Base-by-base conservation (phyloP, 176 grass and related monocot species). In the Leersia perrieri region DNA sequence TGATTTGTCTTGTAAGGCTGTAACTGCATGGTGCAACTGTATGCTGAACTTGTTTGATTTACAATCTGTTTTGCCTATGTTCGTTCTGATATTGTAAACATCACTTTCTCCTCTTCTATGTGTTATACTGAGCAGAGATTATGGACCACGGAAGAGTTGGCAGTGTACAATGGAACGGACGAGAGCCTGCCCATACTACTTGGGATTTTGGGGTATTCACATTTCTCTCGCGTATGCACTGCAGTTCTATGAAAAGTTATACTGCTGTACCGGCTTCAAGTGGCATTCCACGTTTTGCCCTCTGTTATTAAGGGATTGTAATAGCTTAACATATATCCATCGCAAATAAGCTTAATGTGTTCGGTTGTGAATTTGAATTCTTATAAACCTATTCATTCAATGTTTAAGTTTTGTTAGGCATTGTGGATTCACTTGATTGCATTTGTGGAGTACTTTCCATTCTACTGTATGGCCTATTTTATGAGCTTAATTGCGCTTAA, bases 171-270 rank as follows among this genome's bases (percentile, higher is more conserved):
- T 39, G 95, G 95, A 76, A 95, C 90, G 0, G 79, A 87, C 51
- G 95, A 88, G 45, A 71, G 55, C 28, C 74, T 95, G 53, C 92
- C 95, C 51, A 93, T 98, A 83, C 61, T 95, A 33, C 83, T 98
- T 9, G 90, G 90, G 27, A 93, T 98, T 71, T 71, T 98, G 27
- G 95, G 95, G 95, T 98, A 89, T 70, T 64, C 42, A 2, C 13
- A 27, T 70, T 76, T 67, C 34, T 77, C 58, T 66, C 49, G 60
- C 27, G 1, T 61, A 7, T 36, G 30, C 11, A n/a, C 2, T 70
- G 0, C 22, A 72, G 42, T 73, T 60, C 41, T 72, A 13, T 64
- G 29, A 3, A 34, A 41, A 22, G 18, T 20, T 74, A 72, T 69
- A 18, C 13, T 81, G 60, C 60, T 67, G 33, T 51, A 88, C 4